phyloP scores from a whole-genome alignment of 257 asterid genomes.

The Fraxinus cuspidata region DNA sequence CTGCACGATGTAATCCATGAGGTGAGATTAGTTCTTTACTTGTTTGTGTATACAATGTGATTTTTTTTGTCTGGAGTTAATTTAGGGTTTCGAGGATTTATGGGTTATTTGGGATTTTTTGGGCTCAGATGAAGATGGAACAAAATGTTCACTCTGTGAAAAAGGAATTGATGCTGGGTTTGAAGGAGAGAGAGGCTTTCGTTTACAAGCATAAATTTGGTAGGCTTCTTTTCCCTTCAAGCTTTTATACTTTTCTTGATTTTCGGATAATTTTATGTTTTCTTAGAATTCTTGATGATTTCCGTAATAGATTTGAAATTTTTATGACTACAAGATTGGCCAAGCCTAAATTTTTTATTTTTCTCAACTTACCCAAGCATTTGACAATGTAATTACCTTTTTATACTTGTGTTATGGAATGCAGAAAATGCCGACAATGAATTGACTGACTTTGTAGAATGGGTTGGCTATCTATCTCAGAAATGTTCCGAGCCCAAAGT shows the following conservation, averaged over 20 bases:
- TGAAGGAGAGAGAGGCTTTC: constrained; percentile 57
- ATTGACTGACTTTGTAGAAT: constrained; percentile 55
- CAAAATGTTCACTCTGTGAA: constrained; percentile 44
- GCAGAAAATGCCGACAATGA: constrained; percentile 62
- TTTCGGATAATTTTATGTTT: neutral
- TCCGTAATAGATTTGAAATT: neutral
- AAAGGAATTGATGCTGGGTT: constrained; percentile 49
- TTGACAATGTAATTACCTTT: constrained; percentile 2
- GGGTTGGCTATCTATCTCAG: constrained; percentile 44
- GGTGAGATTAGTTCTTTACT: constrained; percentile 39
- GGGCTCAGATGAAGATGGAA: constrained; percentile 60
- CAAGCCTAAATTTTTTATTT: neutral
- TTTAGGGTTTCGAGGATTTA: constrained; percentile 30
- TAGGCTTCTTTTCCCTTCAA: constrained; percentile 29
- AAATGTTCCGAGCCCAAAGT: constrained; percentile 49
- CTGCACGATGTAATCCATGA: constrained; percentile 42
- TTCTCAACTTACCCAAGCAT: neutral
- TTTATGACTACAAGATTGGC: neutral
- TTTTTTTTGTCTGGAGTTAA: constrained; percentile 11
- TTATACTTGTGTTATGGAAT: constrained; percentile 32
- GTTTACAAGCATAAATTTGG: constrained; percentile 62
- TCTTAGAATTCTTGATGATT: neutral
- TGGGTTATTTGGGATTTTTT: constrained; percentile 32
- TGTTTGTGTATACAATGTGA: constrained; percentile 6
- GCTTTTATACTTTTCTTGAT: no score